Evolutionary conservation across 1,139 yeast species (phyloP).

Genomic region (Blastobotrys arbuscula): DNA sequence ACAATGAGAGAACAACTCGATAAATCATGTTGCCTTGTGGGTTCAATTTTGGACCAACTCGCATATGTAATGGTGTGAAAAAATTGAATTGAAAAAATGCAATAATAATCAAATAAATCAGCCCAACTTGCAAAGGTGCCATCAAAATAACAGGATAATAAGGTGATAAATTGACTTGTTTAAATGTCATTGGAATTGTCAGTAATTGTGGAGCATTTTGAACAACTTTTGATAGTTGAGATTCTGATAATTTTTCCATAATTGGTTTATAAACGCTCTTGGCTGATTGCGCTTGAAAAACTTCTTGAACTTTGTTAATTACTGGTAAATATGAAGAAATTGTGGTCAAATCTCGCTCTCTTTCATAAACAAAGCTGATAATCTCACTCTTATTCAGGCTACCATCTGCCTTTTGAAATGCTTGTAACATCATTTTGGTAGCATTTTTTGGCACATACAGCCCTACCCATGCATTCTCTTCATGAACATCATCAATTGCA

Average conservation of each 20-base stretch:
- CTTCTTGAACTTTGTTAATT: constrained; percentile 32
- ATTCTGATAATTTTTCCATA: constrained; percentile 14
- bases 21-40: constrained; percentile 45
- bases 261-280: constrained; percentile 14
- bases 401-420: constrained; percentile 16
- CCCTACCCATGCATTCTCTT: constrained; percentile 27
- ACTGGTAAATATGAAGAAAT: constrained; percentile 35
- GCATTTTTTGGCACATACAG: constrained; percentile 23
- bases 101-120: constrained; percentile 65
- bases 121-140: constrained; percentile 42
- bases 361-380: constrained; percentile 42
- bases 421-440: constrained; percentile 17
- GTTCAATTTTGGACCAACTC: constrained; percentile 42
- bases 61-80: constrained; percentile 49
- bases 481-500: constrained; percentile 16
- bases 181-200: constrained; percentile 14
- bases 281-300: constrained; percentile 14
- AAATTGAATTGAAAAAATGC: constrained; percentile 58
- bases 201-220: constrained; percentile 14
- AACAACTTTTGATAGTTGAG: constrained; percentile 9
- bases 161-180: constrained; percentile 13
- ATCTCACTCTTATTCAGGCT: constrained; percentile 24
- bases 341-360: constrained; percentile 49
- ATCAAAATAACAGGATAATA: constrained; percentile 11
- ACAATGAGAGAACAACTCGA: constrained; percentile 44